A percentile compares a stretch with the other conserved stretches of the same genome.
Conservation (phyloP, 1,139 yeast genomes). For the Chernovozyma sophiae-reginae region DNA sequence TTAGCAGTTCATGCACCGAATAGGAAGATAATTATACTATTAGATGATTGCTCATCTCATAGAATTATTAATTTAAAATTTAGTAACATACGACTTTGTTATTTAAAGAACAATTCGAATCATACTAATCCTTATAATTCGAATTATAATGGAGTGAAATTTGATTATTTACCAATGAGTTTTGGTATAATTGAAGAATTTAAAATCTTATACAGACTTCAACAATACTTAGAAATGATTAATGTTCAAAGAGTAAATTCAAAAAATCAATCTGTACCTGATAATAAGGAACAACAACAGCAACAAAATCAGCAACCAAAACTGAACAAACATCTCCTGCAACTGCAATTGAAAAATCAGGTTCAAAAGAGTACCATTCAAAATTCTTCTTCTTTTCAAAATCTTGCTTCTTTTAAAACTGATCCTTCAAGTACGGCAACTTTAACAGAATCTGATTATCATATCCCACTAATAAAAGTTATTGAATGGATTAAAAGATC, state of each 20-base stretch:
- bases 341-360: slow-evolving; percentile 2
- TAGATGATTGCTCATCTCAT: slow-evolving; percentile 65
- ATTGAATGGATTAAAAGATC: slow-evolving; percentile 56
- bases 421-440: slow-evolving; percentile 23
- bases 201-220: slow-evolving; percentile 53
- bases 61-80: slow-evolving; percentile 55
- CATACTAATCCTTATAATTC: slow-evolving; percentile 39
- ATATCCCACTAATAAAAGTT: slow-evolving; percentile 49
- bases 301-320: slow-evolving; percentile 2
- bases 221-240: slow-evolving; percentile 53
- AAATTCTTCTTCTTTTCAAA: neutral
- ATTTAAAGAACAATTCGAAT: slow-evolving; percentile 37
- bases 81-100: slow-evolving; percentile 46
- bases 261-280: slow-evolving; percentile 3
- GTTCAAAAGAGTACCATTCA: slow-evolving; percentile 3
- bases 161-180: slow-evolving; percentile 57
- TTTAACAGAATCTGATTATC: slow-evolving; percentile 36
- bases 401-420: slow-evolving; percentile 21
- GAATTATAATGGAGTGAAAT: slow-evolving; percentile 25
- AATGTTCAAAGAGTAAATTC: slow-evolving; percentile 32
- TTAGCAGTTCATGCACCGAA: slow-evolving; percentile 30
- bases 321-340: slow-evolving; percentile 5
- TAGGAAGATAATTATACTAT: slow-evolving; percentile 50
- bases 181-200: slow-evolving; percentile 66
- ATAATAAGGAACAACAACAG: neutral